A percentile compares a stretch with the other conserved stretches of the same genome.
phyloP scores from a whole-genome alignment of 345 rosid species.

The Corymbia maculata region DNA sequence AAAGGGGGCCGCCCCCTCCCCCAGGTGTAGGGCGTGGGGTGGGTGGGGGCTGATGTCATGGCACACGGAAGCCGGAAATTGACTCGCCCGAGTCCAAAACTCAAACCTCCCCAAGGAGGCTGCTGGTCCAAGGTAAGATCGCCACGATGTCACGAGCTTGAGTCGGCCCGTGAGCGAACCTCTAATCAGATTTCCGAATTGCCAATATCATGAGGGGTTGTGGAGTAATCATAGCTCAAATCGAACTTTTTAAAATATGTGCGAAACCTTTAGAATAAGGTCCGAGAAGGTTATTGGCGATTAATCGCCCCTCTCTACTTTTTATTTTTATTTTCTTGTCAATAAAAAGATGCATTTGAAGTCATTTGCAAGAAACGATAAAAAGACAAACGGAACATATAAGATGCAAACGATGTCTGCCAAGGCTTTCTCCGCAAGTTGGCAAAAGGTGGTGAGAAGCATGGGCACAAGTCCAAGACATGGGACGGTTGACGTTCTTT shows the following conservation, averaged over 20 bases:
- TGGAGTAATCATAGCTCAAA: background rate
- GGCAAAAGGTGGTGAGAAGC: background rate
- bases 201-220: rapidly evolving
- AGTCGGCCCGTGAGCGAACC: background rate
- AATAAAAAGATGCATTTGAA: background rate
- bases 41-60: background rate
- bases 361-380: background rate
- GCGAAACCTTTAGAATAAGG: rapidly evolving
- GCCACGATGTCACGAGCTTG: background rate
- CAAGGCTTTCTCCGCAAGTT: background rate
- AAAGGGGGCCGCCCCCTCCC: too few species aligned
- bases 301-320: background rate
- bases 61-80: background rate
- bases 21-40: too few species aligned
- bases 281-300: background rate
- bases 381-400: background rate
- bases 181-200: background rate
- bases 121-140: background rate
- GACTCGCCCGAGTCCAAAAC: background rate
- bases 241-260: rapidly evolving
- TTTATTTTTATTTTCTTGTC: background rate
- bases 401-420: background rate
- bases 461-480: background rate
- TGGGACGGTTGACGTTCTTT: background rate
- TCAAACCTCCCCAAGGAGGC: background rate